Base-by-base conservation (phyloP, 225 moss, liverwort and hornwort species). In the Marchantia paleacea region DNA sequence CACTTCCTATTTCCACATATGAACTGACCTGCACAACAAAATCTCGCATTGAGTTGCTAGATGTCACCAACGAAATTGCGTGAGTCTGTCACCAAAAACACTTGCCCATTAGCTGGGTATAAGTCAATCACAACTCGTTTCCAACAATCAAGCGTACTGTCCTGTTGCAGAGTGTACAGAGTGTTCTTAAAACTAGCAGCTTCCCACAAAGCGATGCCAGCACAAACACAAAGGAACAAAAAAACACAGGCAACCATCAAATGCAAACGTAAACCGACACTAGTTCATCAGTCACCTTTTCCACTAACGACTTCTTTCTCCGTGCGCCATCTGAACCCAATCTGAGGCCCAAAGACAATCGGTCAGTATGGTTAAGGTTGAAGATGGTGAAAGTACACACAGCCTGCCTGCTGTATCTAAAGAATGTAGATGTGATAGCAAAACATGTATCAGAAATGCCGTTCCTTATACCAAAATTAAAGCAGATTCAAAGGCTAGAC, bases 1-100 rank as follows among this genome's bases (percentile, higher is more conserved):
- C 99, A 99, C 49, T 87, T 92, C 85, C 93, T 99, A 84, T 99
- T 99, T 83, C 95, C 99, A 83, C 99, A 99, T 51, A 94, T 86
- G 71, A 99, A 99, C 83, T 99, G 99, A 69, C 99, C 85, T 87
- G 87, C 82, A 83, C 66, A 53, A 6, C 18, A 67, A 14, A 51
- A 78, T 1, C 49, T 60, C 77, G 22, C 8, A 7, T 61, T 77
- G 22, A 77, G 77, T 63, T 51, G 19, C 22, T 39, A 22, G 13
- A 57, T 39, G 39, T 57, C 19, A 57, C 57, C 19, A 13, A 39
- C 39, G 39, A 39, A 3, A 1, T 57, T 8, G 12, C 6, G 11
- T 50, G 47, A 11, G 7, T 67, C 12, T 67, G 0, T 20, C 67
- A 25, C 7, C 67, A 47, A 26, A 70, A 28, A 28, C 66, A 28